Base-by-base conservation (phyloP, 208 protist species). In the Trypanosoma vivax region DNA sequence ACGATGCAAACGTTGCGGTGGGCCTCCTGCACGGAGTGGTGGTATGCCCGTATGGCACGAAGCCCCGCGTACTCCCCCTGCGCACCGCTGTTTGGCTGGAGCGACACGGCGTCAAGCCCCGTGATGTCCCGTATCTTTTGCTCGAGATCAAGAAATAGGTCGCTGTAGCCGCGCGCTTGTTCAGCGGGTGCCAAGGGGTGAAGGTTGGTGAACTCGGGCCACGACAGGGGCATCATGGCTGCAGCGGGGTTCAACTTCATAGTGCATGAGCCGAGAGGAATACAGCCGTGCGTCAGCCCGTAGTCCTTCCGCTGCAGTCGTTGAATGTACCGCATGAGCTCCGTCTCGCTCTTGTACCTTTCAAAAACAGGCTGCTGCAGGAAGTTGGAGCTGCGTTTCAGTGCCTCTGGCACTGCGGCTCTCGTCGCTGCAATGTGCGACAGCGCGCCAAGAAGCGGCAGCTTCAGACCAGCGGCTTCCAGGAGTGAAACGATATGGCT, bases 191-290 rank as follows among this genome's bases (percentile, higher is more conserved):
- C 96, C 61, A 97, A 98, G 25, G 97, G 97, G 64, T 99, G 97
- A 31, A 99, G 53, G 25, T 54, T 70, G 43, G 63, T 89, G 65
- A 97, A 91, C 53, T 96, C 80, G 29, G 88, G 82, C 96, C 93
- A 98, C 34, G 90, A 94, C 28, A 99, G 65, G 2, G 97, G 90
- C 5, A 90, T 79, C 95, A 99, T 97, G 50, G 95, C 88, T 0
- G 90, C 64, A 7, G 95, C 92, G 0, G 96, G 81, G 83, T 99
- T 99, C 11, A 99, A 86, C 75, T 99, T 99, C 97, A 99, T 99
- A 3, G 97, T 99, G 68, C 97, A 98, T 18, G 91, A 97, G 16
- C 97, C 97, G 3, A 99, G 80, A 7, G 97, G 96, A 42, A 99
- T 98, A 96, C 98, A 98, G 25, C 90, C 78, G 43, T 88, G 91